These are phyloP conservation scores for Suillus tomentosus DNA, from an alignment of 768 basidiomycete genomes.

Conservation along the genomic window DNA sequence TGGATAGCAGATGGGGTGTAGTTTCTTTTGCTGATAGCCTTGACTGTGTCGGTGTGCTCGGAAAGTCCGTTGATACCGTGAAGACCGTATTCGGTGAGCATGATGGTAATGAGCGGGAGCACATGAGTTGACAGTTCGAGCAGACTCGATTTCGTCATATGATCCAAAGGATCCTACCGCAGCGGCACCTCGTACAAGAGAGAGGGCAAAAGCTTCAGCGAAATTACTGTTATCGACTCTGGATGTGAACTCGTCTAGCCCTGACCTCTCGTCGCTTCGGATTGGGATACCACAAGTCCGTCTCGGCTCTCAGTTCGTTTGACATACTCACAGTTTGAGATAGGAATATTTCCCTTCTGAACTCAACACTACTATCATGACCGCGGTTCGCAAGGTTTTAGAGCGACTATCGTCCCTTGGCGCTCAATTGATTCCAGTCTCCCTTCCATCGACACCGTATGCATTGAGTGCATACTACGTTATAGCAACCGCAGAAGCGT, in stretches of 20 bases:
- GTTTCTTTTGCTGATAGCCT: conserved; percentile 93
- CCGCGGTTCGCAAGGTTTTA: conserved; percentile 49
- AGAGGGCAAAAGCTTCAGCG: conserved; percentile 35
- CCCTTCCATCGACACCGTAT: conserved; percentile 66
- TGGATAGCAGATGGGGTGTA: conserved; percentile 73
- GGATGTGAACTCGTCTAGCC: conserved; percentile 3
- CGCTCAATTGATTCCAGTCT: conserved; percentile 70
- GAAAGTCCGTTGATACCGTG: conserved; percentile 50
- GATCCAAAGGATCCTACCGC: conserved; percentile 81
- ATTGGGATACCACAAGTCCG: conserved; percentile 77
- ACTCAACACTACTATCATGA: conserved; percentile 47
- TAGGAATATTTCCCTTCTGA: conserved; percentile 84
- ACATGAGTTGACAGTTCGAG: background rate
- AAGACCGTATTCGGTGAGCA: conserved; percentile 64
- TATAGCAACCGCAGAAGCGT: conserved; percentile 92
- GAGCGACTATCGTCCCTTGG: conserved; percentile 48
- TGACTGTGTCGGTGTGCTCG: conserved; percentile 90
- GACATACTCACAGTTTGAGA: background rate
- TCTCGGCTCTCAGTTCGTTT: conserved; percentile 4
- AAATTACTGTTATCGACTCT: conserved; percentile 9
- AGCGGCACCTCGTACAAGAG: conserved; percentile 42
- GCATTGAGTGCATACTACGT: conserved; percentile 95
- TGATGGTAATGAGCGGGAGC: background rate
- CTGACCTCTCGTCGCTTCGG: conserved; percentile 52
- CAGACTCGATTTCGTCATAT: conserved; percentile 42